Conservation (phyloP, 73 alveolate species). For the Stentor coeruleus region DNA sequence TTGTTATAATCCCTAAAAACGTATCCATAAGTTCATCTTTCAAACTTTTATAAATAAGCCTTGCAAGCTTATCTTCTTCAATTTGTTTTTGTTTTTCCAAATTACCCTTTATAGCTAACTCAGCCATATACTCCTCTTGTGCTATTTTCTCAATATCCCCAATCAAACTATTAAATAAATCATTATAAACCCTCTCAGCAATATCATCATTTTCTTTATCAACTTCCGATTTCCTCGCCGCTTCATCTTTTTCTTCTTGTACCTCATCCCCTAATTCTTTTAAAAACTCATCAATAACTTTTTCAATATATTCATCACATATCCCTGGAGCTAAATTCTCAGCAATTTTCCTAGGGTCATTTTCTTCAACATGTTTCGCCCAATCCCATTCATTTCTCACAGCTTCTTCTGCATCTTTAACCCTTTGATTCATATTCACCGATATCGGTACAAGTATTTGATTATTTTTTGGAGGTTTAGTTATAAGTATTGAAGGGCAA, state of each 20-base stretch:
- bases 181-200: not conserved
- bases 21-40: not conserved
- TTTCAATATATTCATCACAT: not conserved
- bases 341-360: not conserved
- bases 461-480: not conserved
- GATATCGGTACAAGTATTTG: slow-evolving; percentile 15
- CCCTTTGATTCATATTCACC: not conserved
- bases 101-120: not conserved
- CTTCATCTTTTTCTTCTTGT: not conserved
- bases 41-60: not conserved
- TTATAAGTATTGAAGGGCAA: slow-evolving; percentile 27
- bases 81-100: not conserved
- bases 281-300: not conserved
- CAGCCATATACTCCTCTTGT: not conserved
- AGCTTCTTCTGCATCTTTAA: slow-evolving; percentile 8
- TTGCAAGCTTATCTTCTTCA: not conserved
- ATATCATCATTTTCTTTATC: not conserved
- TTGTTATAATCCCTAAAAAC: not conserved
- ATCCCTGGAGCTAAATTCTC: not conserved
- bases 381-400: not conserved
- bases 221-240: not conserved
- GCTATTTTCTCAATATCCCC: not conserved
- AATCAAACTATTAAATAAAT: not conserved
- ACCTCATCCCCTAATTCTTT: too few species aligned
- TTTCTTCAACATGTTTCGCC: not conserved